Evolutionary conservation across 1,284 basidiomycete genomes (phyloP).

Genomic region (Porodaedalea pini): DNA sequence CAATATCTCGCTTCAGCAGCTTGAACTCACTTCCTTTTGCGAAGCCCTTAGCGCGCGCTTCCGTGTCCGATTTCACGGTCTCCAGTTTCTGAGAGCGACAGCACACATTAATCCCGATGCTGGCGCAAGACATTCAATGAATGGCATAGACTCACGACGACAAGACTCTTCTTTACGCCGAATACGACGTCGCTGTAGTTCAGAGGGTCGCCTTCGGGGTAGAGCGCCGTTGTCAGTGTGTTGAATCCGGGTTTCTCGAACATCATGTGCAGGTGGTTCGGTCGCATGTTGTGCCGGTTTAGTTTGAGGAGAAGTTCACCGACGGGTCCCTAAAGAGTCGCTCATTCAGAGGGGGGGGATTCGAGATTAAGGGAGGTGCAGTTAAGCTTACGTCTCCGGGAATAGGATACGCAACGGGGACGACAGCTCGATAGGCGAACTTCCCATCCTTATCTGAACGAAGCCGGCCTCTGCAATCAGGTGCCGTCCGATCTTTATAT

Average conservation of each 20-base stretch:
- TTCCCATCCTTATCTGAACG: conserved; percentile 59
- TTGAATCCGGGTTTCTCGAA: conserved; percentile 68
- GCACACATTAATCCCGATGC: background rate
- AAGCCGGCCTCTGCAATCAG: conserved; percentile 78
- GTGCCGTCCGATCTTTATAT: conserved; percentile 54
- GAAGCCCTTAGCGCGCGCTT: conserved; percentile 61
- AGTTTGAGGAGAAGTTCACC: conserved; percentile 57
- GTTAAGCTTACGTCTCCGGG: conserved; percentile 57
- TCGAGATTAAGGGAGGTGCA: background rate
- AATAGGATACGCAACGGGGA: conserved; percentile 78
- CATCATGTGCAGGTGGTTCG: conserved; percentile 76
- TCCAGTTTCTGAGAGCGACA: conserved; percentile 39
- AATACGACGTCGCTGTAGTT: conserved; percentile 72
- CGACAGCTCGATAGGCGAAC: conserved; percentile 72
- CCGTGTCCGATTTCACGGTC: conserved; percentile 47
- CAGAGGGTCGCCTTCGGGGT: conserved; percentile 67
- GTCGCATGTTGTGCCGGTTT: conserved; percentile 73
- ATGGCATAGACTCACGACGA: conserved; percentile 45
- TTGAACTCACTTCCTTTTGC: conserved; percentile 56
- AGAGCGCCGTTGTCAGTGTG: conserved; percentile 71
- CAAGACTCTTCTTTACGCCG: conserved; percentile 66
- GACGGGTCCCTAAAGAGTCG: conserved; percentile 61
- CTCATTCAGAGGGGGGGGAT: background rate
- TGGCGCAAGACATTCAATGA: conserved; percentile 6
- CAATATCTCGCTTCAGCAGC: conserved; percentile 57